phyloP scores from a whole-genome alignment of 2,329 filamentous ascomycete species.

The Penicillium sp. region DNA sequence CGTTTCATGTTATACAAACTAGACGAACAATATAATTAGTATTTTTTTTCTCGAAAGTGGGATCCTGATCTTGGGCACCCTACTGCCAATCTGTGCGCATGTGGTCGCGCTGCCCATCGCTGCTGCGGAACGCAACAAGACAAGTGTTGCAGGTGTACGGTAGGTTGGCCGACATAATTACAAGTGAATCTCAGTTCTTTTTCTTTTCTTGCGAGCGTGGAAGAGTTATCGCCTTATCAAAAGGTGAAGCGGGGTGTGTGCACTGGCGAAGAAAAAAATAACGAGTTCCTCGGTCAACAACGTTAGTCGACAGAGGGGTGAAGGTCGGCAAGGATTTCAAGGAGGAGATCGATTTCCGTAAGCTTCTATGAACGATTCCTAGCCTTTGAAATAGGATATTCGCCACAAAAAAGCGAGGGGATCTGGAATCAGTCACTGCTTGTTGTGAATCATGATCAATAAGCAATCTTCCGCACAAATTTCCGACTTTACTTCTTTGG shows the following conservation, averaged over 20 bases:
- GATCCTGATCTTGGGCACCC: constrained; percentile 46
- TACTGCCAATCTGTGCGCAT: constrained; percentile 99
- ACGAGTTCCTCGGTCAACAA: background rate
- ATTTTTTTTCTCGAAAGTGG: background rate
- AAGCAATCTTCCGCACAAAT: constrained; percentile 24
- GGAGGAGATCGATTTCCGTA: background rate
- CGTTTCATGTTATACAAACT: constrained; percentile 97
- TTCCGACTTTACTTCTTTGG: constrained; percentile 25
- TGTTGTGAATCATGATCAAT: constrained; percentile 19
- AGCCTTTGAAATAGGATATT: background rate
- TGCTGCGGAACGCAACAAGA: constrained; percentile 93
- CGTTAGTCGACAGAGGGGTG: background rate
- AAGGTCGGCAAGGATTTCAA: background rate
- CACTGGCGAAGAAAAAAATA: constrained; percentile 1
- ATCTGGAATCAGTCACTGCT: background rate
- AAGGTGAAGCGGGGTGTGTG: constrained; percentile 6
- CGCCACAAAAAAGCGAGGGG: constrained; percentile 2
- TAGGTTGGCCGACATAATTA: constrained; percentile 60
- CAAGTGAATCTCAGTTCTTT: background rate
- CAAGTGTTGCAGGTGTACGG: constrained; percentile 99
- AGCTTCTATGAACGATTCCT: background rate
- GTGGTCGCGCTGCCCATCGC: constrained; percentile 89
- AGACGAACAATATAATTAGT: constrained; percentile 10
- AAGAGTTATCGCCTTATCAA: background rate
- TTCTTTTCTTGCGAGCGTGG: background rate